Evolutionary conservation across 768 basidiomycete genomes (phyloP).

Genomic region (Tricholoma flavovirens): DNA sequence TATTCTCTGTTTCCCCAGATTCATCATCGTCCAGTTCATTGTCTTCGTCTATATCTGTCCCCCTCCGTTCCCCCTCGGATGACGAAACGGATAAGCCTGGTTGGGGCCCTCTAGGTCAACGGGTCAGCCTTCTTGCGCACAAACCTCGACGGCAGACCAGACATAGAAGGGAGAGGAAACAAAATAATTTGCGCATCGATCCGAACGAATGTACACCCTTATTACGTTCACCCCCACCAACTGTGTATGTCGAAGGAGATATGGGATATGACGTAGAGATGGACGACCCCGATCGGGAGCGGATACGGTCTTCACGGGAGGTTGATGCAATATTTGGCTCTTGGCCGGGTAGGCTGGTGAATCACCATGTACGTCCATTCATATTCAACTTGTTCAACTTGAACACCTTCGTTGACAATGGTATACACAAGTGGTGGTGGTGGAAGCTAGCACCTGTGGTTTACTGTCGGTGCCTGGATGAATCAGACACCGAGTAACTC

Average conservation of each 20-base stretch:
- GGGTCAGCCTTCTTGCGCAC: slow-evolving; percentile 38
- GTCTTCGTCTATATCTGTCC: slow-evolving; percentile 80
- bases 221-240: slow-evolving; percentile 13
- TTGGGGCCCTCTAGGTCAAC: slow-evolving; percentile 59
- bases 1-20: slow-evolving; percentile 20
- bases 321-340: slow-evolving; percentile 54
- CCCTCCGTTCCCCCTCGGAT: slow-evolving; percentile 54
- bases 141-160: slow-evolving; percentile 16
- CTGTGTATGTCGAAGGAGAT: slow-evolving; percentile 7
- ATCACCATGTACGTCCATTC: slow-evolving; percentile 51
- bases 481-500: slow-evolving; percentile 39
- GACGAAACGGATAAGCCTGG: slow-evolving; percentile 40
- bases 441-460: slow-evolving; percentile 63
- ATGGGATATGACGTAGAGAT: slow-evolving; percentile 4
- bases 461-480: slow-evolving; percentile 57
- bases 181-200: slow-evolving; percentile 1
- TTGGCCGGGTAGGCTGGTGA: slow-evolving; percentile 67
- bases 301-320: slow-evolving; percentile 37
- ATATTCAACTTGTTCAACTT: neutral
- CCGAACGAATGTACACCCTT: slow-evolving; percentile 37
- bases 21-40: slow-evolving; percentile 55
- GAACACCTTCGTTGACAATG: neutral
- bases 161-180: slow-evolving; percentile 13
- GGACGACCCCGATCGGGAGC: slow-evolving; percentile 25
- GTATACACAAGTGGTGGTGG: slow-evolving; percentile 70